Percentiles rank a stretch among this genome's conserved stretches.
These are phyloP conservation scores for Alnus glutinosa DNA, from an alignment of 306 rosid species.

Conservation along the genomic window DNA sequence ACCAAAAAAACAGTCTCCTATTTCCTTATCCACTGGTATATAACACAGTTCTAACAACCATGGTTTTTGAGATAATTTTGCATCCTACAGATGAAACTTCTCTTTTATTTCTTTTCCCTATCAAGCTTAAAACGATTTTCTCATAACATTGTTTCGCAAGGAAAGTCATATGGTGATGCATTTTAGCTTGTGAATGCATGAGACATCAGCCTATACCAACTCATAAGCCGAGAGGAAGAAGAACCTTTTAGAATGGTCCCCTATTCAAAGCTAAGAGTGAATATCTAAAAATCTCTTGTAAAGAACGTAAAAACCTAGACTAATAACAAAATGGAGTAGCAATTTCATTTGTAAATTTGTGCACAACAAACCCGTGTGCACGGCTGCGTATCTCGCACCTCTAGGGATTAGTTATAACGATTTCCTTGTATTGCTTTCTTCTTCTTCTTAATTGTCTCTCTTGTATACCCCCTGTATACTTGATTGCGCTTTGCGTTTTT, in stretches of 20 bases:
- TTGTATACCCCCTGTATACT: no score
- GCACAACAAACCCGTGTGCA: background rate
- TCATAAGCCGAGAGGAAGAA: background rate
- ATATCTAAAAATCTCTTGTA: background rate
- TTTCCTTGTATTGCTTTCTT: no score
- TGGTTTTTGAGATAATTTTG: background rate
- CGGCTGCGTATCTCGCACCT: no score
- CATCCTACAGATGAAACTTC: background rate
- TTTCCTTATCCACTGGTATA: conserved; percentile 10
- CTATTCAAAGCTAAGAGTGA: background rate
- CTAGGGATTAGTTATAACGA: no score
- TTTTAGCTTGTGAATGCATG: background rate
- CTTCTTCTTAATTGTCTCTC: no score
- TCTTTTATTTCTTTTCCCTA: background rate
- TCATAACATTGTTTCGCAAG: background rate
- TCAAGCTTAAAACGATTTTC: background rate
- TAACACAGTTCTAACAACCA: background rate
- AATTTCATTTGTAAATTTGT: background rate
- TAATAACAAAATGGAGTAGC: background rate
- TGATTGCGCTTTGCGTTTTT: no score
- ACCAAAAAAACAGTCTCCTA: background rate
- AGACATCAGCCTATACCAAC: background rate
- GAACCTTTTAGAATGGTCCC: background rate
- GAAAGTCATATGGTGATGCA: background rate
- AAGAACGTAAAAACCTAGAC: background rate